Evolutionary conservation across 176 grass and related monocot genomes (phyloP).

Genomic region (Aechmea fasciata): DNA sequence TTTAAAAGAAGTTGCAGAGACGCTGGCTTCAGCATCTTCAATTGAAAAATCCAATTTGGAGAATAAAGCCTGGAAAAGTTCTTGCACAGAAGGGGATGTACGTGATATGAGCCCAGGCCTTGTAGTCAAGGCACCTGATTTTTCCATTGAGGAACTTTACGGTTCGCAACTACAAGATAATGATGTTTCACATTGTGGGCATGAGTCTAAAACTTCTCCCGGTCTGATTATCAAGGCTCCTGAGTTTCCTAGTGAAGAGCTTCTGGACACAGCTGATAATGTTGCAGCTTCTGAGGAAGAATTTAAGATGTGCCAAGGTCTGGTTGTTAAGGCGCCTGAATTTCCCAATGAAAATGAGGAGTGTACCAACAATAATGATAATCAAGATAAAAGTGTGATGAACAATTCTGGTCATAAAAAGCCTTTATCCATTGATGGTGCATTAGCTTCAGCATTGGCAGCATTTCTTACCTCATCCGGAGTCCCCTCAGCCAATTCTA

Average conservation of each 20-base stretch:
- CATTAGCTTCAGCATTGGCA: slow-evolving; percentile 70
- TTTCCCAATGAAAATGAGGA: slow-evolving; percentile 41
- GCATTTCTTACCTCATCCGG: slow-evolving; percentile 44
- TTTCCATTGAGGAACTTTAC: not conserved
- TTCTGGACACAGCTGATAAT: slow-evolving; percentile 10
- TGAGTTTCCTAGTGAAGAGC: slow-evolving; percentile 29
- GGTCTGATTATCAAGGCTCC: slow-evolving; percentile 1
- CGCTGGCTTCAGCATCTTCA: slow-evolving; percentile 20
- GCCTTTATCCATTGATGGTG: slow-evolving; percentile 49
- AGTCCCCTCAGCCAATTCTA: slow-evolving; percentile 16
- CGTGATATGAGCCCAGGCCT: slow-evolving; percentile 20
- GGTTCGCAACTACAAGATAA: not conserved
- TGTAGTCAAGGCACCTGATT: slow-evolving; percentile 29
- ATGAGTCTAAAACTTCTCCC: not conserved
- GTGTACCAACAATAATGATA: slow-evolving; percentile 20
- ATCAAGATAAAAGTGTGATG: slow-evolving; percentile 11
- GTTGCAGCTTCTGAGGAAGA: slow-evolving; percentile 27
- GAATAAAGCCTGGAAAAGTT: slow-evolving; percentile 19
- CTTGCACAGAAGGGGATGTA: slow-evolving; percentile 13
- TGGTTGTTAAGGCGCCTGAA: slow-evolving; percentile 43
- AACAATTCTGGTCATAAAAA: slow-evolving; percentile 24
- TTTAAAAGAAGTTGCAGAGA: slow-evolving; percentile 19
- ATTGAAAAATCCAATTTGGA: slow-evolving; percentile 20
- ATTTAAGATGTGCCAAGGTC: slow-evolving; percentile 37
- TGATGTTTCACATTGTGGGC: not conserved